A percentile compares a stretch with the other conserved stretches of the same genome.
phyloP scores from a whole-genome alignment of 2,329 filamentous ascomycete species.

The Aspergillus aculeatinus region DNA sequence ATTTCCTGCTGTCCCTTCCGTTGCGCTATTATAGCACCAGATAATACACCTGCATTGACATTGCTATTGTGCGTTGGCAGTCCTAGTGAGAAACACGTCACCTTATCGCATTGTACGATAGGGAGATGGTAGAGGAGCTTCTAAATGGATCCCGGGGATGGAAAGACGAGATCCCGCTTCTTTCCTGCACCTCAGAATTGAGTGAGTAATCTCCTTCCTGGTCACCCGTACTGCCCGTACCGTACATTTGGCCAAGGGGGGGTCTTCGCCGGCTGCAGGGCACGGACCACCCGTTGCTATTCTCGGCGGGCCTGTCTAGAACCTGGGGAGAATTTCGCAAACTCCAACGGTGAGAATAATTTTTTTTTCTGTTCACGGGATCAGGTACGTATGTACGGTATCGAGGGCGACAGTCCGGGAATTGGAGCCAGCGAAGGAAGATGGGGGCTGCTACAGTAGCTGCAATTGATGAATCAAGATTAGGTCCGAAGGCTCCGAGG shows the following conservation, averaged over 20 bases:
- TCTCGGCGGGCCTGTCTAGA: not conserved
- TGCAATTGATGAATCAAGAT: too few species aligned
- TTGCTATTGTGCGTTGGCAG: too few species aligned
- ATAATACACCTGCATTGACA: too few species aligned
- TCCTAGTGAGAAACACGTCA: too few species aligned
- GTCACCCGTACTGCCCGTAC: conserved; percentile 7
- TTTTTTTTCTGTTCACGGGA: not conserved
- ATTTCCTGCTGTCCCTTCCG: too few species aligned
- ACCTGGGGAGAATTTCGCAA: not conserved
- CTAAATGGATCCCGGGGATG: too few species aligned
- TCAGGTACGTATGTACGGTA: not conserved
- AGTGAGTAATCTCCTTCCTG: conserved; percentile 6
- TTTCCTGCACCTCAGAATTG: too few species aligned
- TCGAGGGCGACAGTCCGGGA: not conserved
- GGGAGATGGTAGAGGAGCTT: not conserved
- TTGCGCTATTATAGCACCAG: too few species aligned
- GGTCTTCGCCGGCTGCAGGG: not conserved
- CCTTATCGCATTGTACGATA: too few species aligned
- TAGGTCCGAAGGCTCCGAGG: not conserved
- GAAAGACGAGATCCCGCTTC: too few species aligned
- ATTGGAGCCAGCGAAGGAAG: not conserved
- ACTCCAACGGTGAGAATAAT: too few species aligned
- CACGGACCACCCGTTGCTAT: not conserved
- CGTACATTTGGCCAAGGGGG: not conserved
- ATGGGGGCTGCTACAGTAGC: too few species aligned